Percentiles rank a stretch among this genome's conserved stretches.
These are phyloP conservation scores for Globisporangium echinulatum DNA, from an alignment of 352 stramenopile genomes.

Conservation along the genomic window DNA sequence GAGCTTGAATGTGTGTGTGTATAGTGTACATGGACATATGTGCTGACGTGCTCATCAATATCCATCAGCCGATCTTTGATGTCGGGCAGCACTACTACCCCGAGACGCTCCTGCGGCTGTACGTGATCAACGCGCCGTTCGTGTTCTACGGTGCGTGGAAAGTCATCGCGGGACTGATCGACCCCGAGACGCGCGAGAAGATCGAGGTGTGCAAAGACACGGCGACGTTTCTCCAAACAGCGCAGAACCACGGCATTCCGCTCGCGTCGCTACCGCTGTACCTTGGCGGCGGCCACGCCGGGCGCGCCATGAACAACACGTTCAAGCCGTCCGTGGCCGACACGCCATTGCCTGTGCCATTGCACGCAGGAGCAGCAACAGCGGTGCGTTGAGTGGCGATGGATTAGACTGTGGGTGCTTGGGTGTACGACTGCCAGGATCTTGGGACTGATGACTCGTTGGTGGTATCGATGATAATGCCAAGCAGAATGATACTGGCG, in stretches of 20 bases:
- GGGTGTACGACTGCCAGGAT: neutral
- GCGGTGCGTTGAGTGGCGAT: neutral
- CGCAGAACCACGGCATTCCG: conserved; percentile 57
- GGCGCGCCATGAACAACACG: conserved; percentile 56
- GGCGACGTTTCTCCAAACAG: conserved; percentile 45
- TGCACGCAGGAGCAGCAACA: neutral
- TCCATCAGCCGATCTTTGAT: conserved; percentile 66
- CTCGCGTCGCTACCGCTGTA: conserved; percentile 48
- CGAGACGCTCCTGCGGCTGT: conserved; percentile 72
- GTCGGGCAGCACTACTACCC: conserved; percentile 75
- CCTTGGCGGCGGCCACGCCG: conserved; percentile 49
- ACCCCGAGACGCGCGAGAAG: conserved; percentile 75
- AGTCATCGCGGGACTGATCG: conserved; percentile 61
- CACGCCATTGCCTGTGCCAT: conserved; percentile 43
- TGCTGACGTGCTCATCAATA: neutral
- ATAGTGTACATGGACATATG: neutral
- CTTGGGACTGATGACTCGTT: neutral
- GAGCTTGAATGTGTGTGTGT: neutral
- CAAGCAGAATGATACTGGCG: neutral
- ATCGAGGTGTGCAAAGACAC: conserved; percentile 78
- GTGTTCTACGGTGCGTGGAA: conserved; percentile 83
- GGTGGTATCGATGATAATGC: no score
- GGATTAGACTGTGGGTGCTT: neutral
- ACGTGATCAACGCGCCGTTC: conserved; percentile 76
- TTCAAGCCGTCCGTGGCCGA: conserved; percentile 54